These are phyloP conservation scores for Eucalyptus dawsonii DNA, from an alignment of 345 rosid species.

Conservation along the genomic window DNA sequence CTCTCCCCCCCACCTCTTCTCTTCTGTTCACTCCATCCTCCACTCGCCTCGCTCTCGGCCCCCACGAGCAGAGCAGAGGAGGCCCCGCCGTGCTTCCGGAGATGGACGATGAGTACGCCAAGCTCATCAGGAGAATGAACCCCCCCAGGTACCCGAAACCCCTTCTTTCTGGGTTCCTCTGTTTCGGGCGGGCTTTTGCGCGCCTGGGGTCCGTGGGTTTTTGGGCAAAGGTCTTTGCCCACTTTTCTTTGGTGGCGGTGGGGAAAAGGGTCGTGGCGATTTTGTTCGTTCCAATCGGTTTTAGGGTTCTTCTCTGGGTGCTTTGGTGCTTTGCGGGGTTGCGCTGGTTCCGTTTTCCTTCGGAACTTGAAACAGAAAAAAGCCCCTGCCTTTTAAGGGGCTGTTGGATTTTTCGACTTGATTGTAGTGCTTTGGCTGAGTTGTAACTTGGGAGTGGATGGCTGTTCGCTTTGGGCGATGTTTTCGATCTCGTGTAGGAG, in stretches of 20 bases:
- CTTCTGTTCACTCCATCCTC: not conserved
- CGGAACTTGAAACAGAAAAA: not conserved
- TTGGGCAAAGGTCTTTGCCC: not conserved
- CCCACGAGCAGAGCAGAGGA: not conserved
- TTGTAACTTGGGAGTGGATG: not conserved
- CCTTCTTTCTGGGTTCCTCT: not conserved
- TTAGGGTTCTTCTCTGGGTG: not conserved
- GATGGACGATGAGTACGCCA: slow-evolving; percentile 79
- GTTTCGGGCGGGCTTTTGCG: not conserved
- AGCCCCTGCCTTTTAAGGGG: not conserved
- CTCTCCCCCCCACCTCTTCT: not conserved
- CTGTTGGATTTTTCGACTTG: not conserved
- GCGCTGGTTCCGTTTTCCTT: not conserved
- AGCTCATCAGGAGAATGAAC: slow-evolving; percentile 84
- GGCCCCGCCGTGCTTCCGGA: not conserved
- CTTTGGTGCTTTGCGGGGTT: not conserved
- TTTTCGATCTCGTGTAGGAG: not conserved
- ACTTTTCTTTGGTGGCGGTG: not conserved
- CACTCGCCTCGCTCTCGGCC: not conserved
- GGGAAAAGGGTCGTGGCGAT: not conserved
- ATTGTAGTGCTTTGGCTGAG: not conserved
- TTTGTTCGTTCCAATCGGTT: not conserved
- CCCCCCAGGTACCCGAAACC: slow-evolving; percentile 47
- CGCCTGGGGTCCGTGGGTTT: not conserved
- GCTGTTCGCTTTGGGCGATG: not conserved